A percentile compares a stretch with the other conserved stretches of the same genome.
These are phyloP conservation scores for Rubroshorea leprosula DNA, from an alignment of 345 rosid species.

Conservation along the genomic window DNA sequence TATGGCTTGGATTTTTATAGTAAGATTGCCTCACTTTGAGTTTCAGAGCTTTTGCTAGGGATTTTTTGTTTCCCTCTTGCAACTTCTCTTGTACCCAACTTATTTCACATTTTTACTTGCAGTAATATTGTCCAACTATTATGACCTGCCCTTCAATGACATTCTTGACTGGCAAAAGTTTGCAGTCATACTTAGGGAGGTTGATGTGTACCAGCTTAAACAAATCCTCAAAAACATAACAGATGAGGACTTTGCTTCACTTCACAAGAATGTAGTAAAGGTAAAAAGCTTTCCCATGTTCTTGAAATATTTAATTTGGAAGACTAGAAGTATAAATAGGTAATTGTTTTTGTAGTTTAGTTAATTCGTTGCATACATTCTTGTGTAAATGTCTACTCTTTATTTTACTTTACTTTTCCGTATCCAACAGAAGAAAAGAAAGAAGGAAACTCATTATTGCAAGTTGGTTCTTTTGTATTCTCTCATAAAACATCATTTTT, in stretches of 20 bases:
- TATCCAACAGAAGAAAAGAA: too few species aligned
- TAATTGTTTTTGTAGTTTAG: neutral
- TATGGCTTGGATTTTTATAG: too few species aligned
- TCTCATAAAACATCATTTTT: neutral
- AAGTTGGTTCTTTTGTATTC: too few species aligned
- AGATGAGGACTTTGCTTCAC: conserved; percentile 52
- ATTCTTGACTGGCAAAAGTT: conserved; percentile 69
- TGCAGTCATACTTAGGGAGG: conserved; percentile 55
- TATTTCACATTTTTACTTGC: conserved; percentile 27
- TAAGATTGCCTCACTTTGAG: too few species aligned
- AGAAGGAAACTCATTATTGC: too few species aligned
- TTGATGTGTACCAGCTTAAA: conserved; percentile 51
- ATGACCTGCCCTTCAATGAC: conserved; percentile 81
- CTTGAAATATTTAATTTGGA: neutral
- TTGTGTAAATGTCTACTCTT: neutral
- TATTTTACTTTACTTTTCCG: neutral
- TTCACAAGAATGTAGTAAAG: conserved; percentile 78
- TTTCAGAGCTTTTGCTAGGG: too few species aligned
- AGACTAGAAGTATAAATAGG: neutral
- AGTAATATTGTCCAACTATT: conserved; percentile 74
- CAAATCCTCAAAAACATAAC: conserved; percentile 70
- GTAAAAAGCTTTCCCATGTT: conserved; percentile 22
- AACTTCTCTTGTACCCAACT: too few species aligned
- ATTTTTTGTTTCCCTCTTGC: too few species aligned
- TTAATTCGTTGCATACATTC: neutral